These are phyloP conservation scores for Canna indica DNA, from an alignment of 176 grass and related monocot species.

Conservation along the genomic window DNA sequence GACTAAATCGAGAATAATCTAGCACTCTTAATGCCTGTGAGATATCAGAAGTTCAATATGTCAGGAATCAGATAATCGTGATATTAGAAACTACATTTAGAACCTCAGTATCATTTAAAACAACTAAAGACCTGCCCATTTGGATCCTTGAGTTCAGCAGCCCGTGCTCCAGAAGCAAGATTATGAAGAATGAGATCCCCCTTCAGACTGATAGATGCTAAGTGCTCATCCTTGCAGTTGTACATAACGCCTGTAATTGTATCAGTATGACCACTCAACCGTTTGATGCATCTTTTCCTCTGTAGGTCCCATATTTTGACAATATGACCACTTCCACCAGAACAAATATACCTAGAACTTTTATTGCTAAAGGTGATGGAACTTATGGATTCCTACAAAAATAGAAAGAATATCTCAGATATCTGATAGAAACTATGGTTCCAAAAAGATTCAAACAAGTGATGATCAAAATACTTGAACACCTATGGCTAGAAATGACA, in stretches of 20 bases:
- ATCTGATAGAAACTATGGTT: slow-evolving; percentile 10
- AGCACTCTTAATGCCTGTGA: slow-evolving; percentile 85
- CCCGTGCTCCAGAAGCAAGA: slow-evolving; percentile 88
- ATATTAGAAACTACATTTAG: slow-evolving; percentile 3
- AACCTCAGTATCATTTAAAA: slow-evolving; percentile 7
- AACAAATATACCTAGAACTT: slow-evolving; percentile 93
- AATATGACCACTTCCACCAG: slow-evolving; percentile 87
- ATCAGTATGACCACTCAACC: slow-evolving; percentile 83
- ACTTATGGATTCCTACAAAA: slow-evolving; percentile 75
- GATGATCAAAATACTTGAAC: not conserved
- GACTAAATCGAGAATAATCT: slow-evolving; percentile 82
- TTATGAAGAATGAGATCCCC: slow-evolving; percentile 99
- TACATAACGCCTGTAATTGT: slow-evolving; percentile 94
- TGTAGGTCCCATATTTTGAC: slow-evolving; percentile 97
- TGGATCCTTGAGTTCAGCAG: slow-evolving; percentile 94
- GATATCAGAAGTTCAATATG: slow-evolving; percentile 27
- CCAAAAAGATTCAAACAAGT: slow-evolving; percentile 8
- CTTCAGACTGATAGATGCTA: slow-evolving; percentile 89
- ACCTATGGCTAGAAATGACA: not conserved
- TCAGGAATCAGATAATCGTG: not conserved
- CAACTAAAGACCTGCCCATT: slow-evolving; percentile 69
- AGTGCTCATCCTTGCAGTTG: slow-evolving; percentile 93
- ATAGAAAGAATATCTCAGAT: slow-evolving; percentile 13
- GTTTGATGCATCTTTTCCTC: slow-evolving; percentile 90
- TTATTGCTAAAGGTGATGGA: slow-evolving; percentile 98